Percentiles rank a stretch among this genome's conserved stretches.
Evolutionary conservation across 345 rosid species (phyloP).

Genomic region (Eucalyptus erythrocorys): DNA sequence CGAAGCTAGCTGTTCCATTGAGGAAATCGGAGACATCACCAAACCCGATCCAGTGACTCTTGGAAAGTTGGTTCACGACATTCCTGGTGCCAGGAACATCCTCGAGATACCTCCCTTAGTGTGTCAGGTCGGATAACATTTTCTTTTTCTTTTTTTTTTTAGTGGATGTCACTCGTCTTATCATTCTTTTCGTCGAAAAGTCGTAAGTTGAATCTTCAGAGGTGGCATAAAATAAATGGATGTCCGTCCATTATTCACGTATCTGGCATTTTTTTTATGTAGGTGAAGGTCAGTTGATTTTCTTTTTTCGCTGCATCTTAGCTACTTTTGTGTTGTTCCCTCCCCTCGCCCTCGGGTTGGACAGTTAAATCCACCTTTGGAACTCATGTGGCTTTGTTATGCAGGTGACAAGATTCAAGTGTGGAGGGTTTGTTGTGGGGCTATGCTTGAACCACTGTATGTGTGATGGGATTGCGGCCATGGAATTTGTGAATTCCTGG

Average conservation of each 20-base stretch:
- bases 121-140: slow-evolving; percentile 45
- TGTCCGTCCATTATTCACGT: neutral
- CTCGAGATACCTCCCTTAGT: slow-evolving; percentile 72
- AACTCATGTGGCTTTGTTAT: neutral
- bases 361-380: neutral
- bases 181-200: neutral
- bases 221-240: neutral
- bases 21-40: slow-evolving; percentile 39
- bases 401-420: slow-evolving; percentile 76
- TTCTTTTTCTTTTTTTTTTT: neutral
- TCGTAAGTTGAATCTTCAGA: neutral
- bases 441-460: slow-evolving; percentile 73
- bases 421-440: slow-evolving; percentile 76
- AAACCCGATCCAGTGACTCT: slow-evolving; percentile 60
- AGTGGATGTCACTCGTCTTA: neutral
- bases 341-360: neutral
- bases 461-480: slow-evolving; percentile 76
- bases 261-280: neutral
- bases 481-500: slow-evolving; percentile 90
- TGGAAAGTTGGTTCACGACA: slow-evolving; percentile 65
- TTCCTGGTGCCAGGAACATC: slow-evolving; percentile 59
- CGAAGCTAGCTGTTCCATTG: slow-evolving; percentile 45
- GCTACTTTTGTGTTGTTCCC: neutral
- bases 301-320: neutral
- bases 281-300: neutral